Percentiles rank a stretch among this genome's conserved stretches.
These are phyloP conservation scores for Hammondia hammondi DNA, from an alignment of 169 alveolate species.

Conservation along the genomic window DNA sequence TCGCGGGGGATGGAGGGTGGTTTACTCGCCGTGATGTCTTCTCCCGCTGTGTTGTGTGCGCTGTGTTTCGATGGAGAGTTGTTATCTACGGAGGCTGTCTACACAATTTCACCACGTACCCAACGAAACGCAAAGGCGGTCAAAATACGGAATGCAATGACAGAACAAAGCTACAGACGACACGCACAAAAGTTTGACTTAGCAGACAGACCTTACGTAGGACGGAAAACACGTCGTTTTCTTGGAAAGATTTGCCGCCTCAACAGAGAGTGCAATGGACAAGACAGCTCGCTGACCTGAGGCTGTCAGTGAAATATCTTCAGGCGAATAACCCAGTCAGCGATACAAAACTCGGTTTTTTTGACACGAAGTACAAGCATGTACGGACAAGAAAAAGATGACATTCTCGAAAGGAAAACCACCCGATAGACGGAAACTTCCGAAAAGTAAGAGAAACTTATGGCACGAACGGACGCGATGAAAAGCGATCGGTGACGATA, in stretches of 20 bases:
- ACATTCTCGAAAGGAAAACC: background rate
- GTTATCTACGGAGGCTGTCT: background rate
- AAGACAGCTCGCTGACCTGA: conserved; percentile 2
- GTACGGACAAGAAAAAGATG: background rate
- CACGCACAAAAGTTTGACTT: background rate
- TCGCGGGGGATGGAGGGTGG: conserved; percentile 17
- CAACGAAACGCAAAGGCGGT: background rate
- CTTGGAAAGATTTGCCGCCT: background rate
- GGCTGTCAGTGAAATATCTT: background rate
- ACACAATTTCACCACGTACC: background rate
- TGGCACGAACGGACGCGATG: conserved; percentile 8
- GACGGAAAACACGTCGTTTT: background rate
- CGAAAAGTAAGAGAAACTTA: background rate
- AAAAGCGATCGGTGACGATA: background rate
- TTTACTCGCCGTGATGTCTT: conserved; percentile 5
- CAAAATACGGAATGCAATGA: background rate
- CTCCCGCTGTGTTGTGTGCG: conserved; percentile 4
- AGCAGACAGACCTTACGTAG: background rate
- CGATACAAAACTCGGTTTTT: background rate
- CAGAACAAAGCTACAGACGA: background rate
- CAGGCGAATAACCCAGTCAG: background rate
- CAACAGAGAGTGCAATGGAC: background rate
- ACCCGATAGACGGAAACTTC: background rate
- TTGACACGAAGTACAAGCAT: background rate
- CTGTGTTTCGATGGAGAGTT: background rate